Evolutionary conservation across 495 filamentous ascomycete genomes (phyloP).

Genomic region (Hypoxylon trugodes): DNA sequence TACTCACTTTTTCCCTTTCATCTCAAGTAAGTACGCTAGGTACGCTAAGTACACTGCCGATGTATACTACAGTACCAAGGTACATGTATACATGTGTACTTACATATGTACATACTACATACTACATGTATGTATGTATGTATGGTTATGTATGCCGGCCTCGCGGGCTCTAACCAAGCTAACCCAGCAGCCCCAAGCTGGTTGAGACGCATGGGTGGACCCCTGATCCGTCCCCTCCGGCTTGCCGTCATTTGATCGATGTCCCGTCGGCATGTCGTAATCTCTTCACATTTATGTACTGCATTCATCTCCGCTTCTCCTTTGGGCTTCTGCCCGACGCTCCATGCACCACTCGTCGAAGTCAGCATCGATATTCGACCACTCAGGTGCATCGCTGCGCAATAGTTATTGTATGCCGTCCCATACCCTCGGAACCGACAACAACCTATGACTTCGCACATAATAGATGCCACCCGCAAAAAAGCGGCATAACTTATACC

Average conservation of each 20-base stretch:
- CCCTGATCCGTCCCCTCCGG: constrained; percentile 33
- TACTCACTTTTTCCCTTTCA: too few relatives aligned
- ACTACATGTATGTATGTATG: not conserved
- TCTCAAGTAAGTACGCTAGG: too few relatives aligned
- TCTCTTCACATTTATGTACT: constrained; percentile 25
- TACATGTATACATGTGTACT: not conserved
- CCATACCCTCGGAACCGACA: constrained; percentile 36
- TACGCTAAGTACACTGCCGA: too few relatives aligned
- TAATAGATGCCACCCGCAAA: too few relatives aligned
- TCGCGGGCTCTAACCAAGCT: not conserved
- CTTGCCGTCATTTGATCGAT: constrained; percentile 38
- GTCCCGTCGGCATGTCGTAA: constrained; percentile 39
- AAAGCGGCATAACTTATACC: constrained; percentile 18
- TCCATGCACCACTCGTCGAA: constrained; percentile 19
- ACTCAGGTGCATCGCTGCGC: constrained; percentile 26
- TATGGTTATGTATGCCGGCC: not conserved
- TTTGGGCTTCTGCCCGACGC: constrained; percentile 30
- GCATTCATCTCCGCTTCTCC: constrained; percentile 34
- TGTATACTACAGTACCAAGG: too few relatives aligned
- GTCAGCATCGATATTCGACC: constrained; percentile 16
- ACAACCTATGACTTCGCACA: constrained; percentile 5
- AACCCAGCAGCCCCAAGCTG: constrained; percentile 4
- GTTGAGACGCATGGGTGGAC: constrained; percentile 4
- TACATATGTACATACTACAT: not conserved
- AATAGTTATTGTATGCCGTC: constrained; percentile 33